Base-by-base conservation (phyloP, 2,329 filamentous ascomycete genomes). In the Didymella segeticola region DNA sequence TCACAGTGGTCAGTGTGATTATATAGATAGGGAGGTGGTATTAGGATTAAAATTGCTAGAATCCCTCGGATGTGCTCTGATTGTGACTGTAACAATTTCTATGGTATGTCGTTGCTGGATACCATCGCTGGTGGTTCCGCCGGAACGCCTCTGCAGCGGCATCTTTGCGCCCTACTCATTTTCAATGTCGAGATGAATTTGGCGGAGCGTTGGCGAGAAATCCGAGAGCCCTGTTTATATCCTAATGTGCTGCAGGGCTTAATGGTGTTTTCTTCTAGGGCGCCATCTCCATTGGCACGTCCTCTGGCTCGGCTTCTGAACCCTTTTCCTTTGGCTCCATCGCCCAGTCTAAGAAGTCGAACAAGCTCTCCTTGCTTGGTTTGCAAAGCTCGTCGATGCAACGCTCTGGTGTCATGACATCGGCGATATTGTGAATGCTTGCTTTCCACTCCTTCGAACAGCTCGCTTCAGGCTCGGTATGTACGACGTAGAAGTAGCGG, bases 401-500 rank as follows among this genome's bases (percentile, higher is more conserved):
- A 22, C 58, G 49, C 22, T 65, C 60, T 2, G 69, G 69, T 3
- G 64, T 69, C 6, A 74, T 63, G 19, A 74, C 58, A 27, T 65
- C 66, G 2, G 61, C 62, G 20, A 74, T 63, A 10, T 59, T 66
- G 11, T 63, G 57, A 2, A 65, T 63, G 12, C 60, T 49, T 2
- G 62, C 26, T 34, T 57, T 63, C 70, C 70, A 74, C 10, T 60
- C 38, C 19, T 53, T 45, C 9, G 57, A 60, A 15, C 49, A 52
- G 4, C 43, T 20, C 4, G 60, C 56, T 1, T 42, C 26, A 1
- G 68, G 59, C n/a, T 70, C 58, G 0, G 68, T 67, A 19, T 74
- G 71, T 3, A 73, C 69, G 1, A 74, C 59, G 34, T 60, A 71
- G 50, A 64, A 69, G 5, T 70, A 64, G 14, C 71, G 70, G 42